Percentiles rank a stretch among this genome's conserved stretches.
Evolutionary conservation across 2,329 filamentous ascomycete genomes (phyloP).

Genomic region (Ascocoryne sarcoides): DNA sequence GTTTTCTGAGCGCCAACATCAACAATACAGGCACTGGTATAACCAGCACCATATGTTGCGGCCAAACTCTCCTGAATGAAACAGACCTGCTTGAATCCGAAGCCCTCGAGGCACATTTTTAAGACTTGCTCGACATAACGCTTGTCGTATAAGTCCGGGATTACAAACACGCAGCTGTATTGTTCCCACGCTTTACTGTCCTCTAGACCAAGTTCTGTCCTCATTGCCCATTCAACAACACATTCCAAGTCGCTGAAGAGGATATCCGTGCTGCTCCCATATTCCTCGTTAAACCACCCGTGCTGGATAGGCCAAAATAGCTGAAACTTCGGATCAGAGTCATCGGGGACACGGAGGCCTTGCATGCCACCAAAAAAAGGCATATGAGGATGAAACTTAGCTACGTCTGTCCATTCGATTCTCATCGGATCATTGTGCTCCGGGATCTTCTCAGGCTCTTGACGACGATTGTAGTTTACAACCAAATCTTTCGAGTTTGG

Average conservation of each 20-base stretch:
- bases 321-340: conserved; percentile 82
- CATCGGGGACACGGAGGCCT: conserved; percentile 79
- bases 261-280: conserved; percentile 72
- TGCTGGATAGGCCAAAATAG: conserved; percentile 85
- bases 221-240: conserved; percentile 78
- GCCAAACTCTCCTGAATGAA: conserved; percentile 96
- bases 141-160: conserved; percentile 95
- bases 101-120: conserved; percentile 78
- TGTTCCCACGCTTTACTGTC: conserved; percentile 75
- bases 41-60: conserved; percentile 89
- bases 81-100: conserved; percentile 80
- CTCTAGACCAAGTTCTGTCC: conserved; percentile 70
- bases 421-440: conserved; percentile 92
- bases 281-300: conserved; percentile 83
- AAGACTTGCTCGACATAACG: conserved; percentile 79
- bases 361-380: conserved; percentile 71
- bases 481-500: conserved; percentile 98
- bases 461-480: conserved; percentile 84
- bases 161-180: conserved; percentile 94
- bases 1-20: conserved; percentile 97
- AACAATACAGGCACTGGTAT: conserved; percentile 88
- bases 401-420: conserved; percentile 89
- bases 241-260: conserved; percentile 81
- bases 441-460: conserved; percentile 75
- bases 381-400: conserved; percentile 47